Base-by-base conservation (phyloP, 2,329 filamentous ascomycete species). In the Didymella exigua region DNA sequence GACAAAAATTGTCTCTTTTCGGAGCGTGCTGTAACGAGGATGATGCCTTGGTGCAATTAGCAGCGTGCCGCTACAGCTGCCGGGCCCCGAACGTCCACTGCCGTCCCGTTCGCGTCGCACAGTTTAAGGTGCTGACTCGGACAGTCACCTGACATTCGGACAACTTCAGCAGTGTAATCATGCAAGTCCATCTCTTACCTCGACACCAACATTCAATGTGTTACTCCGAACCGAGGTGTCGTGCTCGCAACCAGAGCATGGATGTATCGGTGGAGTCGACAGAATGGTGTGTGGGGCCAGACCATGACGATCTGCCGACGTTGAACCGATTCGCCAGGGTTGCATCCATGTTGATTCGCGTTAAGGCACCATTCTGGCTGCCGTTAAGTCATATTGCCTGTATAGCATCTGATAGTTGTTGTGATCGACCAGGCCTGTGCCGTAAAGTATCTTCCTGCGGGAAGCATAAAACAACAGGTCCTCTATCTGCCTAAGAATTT, bases 341-440 rank as follows among this genome's bases (percentile, higher is more conserved):
- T 36, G 37, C 29, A 30, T 36, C 23, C 36, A 36, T 42, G 42
- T 16, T 19, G 21, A 42, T 19, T 31, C 36, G 49, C 24, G 23
- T 26, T 16, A 11, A 42, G 8, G 42, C 19, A 24, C 43, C 24
- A 13, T 26, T 30, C 21, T 24, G n/a, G 9, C 27, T 47, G 42
- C 30, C 49, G 36, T 34, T 24, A 29, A 40, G 49, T 53, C 49
- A 53, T 53, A 30, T 47, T 53, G 30, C 49, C 30, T 46, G 49
- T n/a, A n/a, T n/a, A n/a, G n/a, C n/a, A n/a, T n/a, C n/a, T n/a
- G n/a, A n/a, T n/a, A n/a, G n/a, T n/a, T n/a, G n/a, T n/a, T n/a
- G n/a, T n/a, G n/a, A n/a, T n/a, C n/a, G n/a, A n/a, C n/a, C n/a
- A n/a, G n/a, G n/a, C n/a, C n/a, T n/a, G n/a, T n/a, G n/a, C n/a